A percentile compares a stretch with the other conserved stretches of the same genome.
phyloP scores from a whole-genome alignment of 2,329 filamentous ascomycete genomes.

The Calonectria fujianensis region DNA sequence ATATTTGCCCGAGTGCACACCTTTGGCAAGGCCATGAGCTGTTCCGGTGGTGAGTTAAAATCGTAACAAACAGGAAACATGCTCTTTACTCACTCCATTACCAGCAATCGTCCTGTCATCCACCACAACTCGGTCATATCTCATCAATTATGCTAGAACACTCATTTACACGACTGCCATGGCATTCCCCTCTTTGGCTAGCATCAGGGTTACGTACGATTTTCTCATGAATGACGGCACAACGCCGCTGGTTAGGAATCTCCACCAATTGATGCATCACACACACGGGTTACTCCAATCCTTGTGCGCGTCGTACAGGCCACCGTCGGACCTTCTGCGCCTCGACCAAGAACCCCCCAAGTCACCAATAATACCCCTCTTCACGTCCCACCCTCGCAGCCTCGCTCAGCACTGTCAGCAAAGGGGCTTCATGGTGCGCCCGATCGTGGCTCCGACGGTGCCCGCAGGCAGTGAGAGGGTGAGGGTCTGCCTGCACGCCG shows the following conservation, averaged over 20 bases:
- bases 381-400: conserved; percentile 74
- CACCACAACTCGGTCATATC: conserved; percentile 74
- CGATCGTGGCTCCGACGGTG: conserved; percentile 82
- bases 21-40: conserved; percentile 81
- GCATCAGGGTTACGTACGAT: conserved; percentile 75
- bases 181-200: conserved; percentile 75
- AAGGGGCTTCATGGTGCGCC: conserved; percentile 75
- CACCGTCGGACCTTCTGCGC: conserved; percentile 57
- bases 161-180: conserved; percentile 85
- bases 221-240: conserved; percentile 72
- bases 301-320: conserved; percentile 54
- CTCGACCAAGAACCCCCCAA: conserved; percentile 62
- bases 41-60: conserved; percentile 79
- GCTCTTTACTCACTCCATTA: conserved; percentile 11
- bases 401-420: conserved; percentile 77
- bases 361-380: conserved; percentile 79
- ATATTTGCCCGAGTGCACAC: conserved; percentile 78
- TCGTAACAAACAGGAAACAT: not conserved
- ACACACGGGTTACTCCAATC: conserved; percentile 68
- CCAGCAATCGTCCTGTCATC: conserved; percentile 77
- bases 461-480: conserved; percentile 78
- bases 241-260: conserved; percentile 57
- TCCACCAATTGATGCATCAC: conserved; percentile 59
- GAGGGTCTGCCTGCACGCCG: conserved; percentile 80
- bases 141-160: conserved; percentile 85